Evolutionary conservation across 2,329 filamentous ascomycete species (phyloP).

Genomic region (Fusarium mexicanum): DNA sequence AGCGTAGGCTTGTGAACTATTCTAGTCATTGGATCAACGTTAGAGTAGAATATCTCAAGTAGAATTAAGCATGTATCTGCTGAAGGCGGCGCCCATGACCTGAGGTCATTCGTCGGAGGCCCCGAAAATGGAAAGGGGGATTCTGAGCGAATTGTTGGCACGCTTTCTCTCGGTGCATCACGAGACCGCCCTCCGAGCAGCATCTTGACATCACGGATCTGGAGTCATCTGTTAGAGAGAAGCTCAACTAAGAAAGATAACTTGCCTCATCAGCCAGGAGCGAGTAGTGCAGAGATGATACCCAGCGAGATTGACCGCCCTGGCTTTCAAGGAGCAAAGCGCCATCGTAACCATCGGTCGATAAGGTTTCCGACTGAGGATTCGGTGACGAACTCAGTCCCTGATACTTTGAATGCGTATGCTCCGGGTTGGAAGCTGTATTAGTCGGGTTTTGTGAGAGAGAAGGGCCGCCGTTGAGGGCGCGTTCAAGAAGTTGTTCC

Average conservation of each 20-base stretch:
- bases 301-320: background rate
- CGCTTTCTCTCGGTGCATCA: background rate
- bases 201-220: conserved; percentile 1
- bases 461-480: background rate
- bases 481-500: background rate
- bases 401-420: fast-evolving
- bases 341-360: background rate
- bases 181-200: background rate
- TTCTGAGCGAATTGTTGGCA: background rate
- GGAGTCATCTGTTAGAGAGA: background rate
- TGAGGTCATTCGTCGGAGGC: background rate
- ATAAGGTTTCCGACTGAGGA: background rate
- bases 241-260: background rate
- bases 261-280: background rate
- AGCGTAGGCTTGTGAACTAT: background rate
- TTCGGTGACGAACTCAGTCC: fast-evolving
- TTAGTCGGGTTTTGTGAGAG: background rate
- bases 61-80: background rate
- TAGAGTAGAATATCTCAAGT: background rate
- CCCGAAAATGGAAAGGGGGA: background rate
- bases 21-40: background rate
- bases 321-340: background rate
- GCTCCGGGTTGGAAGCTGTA: background rate
- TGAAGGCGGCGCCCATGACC: background rate
- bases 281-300: conserved; percentile 5